Percentiles rank a stretch among this genome's conserved stretches.
These are phyloP conservation scores for Remersonia thermophila DNA, from an alignment of 2,329 filamentous ascomycete species.

Conservation along the genomic window DNA sequence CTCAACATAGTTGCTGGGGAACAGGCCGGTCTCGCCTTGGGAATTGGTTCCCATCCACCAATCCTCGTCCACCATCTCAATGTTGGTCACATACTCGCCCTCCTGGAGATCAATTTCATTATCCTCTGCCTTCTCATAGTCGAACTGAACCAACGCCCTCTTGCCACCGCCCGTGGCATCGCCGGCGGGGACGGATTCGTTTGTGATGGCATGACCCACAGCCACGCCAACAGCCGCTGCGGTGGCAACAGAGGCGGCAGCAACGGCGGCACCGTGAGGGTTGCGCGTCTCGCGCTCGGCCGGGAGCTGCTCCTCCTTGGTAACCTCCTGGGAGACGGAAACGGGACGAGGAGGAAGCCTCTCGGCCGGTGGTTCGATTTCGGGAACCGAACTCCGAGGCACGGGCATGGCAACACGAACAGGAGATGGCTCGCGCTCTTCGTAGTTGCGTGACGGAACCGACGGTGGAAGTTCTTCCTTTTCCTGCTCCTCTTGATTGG, in stretches of 20 bases:
- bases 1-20: constrained; percentile 96
- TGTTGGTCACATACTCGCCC: constrained; percentile 77
- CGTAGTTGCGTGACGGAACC: constrained; percentile 21
- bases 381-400: constrained; percentile 45
- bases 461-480: constrained; percentile 28
- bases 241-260: constrained; percentile 41
- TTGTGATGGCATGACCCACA: constrained; percentile 19
- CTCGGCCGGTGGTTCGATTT: constrained; percentile 32
- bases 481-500: constrained; percentile 45
- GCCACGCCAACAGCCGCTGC: constrained; percentile 29
- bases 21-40: constrained; percentile 73
- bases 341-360: constrained; percentile 42
- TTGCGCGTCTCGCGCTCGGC: constrained; percentile 53
- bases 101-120: constrained; percentile 90
- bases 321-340: constrained; percentile 44
- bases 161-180: constrained; percentile 39
- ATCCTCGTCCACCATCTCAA: constrained; percentile 95
- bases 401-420: constrained; percentile 81
- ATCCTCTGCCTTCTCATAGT: constrained; percentile 95
- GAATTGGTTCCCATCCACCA: constrained; percentile 97
- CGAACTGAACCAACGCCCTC: constrained; percentile 74
- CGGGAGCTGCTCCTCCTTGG: constrained; percentile 50
- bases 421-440: constrained; percentile 49
- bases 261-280: constrained; percentile 41
- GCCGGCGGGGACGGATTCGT: background rate